Evolutionary conservation across 2,329 filamentous ascomycete species (phyloP), one percentile per base, ranked within the genome.

Genomic region (Xylaria digitata): DNA sequence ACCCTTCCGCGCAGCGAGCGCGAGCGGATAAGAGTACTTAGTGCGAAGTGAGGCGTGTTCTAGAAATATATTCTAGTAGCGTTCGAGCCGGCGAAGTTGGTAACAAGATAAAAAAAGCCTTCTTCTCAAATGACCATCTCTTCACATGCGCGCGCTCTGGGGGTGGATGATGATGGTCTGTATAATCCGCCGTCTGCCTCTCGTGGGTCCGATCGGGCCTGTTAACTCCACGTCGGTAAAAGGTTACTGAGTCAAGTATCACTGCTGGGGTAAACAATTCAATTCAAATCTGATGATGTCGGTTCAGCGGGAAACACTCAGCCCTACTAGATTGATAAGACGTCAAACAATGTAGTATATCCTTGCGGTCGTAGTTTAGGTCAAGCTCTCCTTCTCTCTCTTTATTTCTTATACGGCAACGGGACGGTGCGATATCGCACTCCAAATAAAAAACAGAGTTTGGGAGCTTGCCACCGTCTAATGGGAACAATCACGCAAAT

Each of bases 341-440:
- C 9, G 8, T 26, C 19, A 6, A 19, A 55, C 54, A 40, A 21
- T 0, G 5, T 48, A 2, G 19, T 11, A 21, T 45, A 46, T 19
- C 40, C 32, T 17, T 43, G 48, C 11, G 6, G 19, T 32, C 21
- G 23, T 49, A 43, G 23, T 6, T 46, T 43, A 52, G 42, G 8
- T 19, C 54, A 32, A 55, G 46, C 64, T 58, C 40, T 62, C 40
- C 26, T 32, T 54, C 11, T 40, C 37, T 40, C 37, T 40, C 11
- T 63, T 26, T 26, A 26, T 26, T 26, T 26, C 49, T 66, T 46
- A 50, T 63, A 63, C 17, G 30, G 5, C 50, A 40, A 52, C 11
- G 3, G 26, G n/a, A 21, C 1, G 19, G 48, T 45, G 64, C 64
- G 64, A 66, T 66, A 59, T 66, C 64, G 64, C 64, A 66, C 40